These are phyloP conservation scores for Globisporangium perplexum DNA, from an alignment of 352 stramenopile genomes.

Conservation along the genomic window DNA sequence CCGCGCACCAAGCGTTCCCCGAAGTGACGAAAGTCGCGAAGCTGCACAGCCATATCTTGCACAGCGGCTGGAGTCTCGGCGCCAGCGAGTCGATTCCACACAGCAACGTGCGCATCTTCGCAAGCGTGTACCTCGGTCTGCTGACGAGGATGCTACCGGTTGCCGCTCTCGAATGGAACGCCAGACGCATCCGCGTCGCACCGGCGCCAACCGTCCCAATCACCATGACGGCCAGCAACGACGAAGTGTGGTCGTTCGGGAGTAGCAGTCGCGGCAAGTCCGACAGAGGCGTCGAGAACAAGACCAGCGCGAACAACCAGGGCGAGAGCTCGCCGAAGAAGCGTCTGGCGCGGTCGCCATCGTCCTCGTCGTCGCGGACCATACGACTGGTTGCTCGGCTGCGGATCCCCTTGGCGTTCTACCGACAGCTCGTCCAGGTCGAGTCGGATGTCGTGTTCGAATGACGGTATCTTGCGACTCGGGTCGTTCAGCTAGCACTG, in stretches of 20 bases:
- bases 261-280: not conserved
- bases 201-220: not conserved
- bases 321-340: slow-evolving; percentile 4
- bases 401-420: not conserved
- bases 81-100: not conserved
- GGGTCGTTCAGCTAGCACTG: slow-evolving; percentile 1
- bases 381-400: not conserved
- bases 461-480: not conserved
- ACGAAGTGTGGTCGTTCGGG: not conserved
- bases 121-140: not conserved
- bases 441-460: slow-evolving; percentile 5
- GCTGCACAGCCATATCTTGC: not conserved
- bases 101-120: slow-evolving; percentile 2
- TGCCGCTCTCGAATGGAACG: not conserved
- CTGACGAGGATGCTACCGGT: not conserved
- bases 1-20: not conserved
- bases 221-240: not conserved
- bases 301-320: not conserved
- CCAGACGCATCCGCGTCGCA: not conserved
- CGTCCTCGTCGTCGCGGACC: not conserved
- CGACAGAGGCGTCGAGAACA: not conserved
- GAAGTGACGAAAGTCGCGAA: not conserved
- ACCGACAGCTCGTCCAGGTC: not conserved
- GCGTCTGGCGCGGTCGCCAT: not conserved
- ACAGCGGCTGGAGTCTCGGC: not conserved